These are phyloP conservation scores for Thuja plicata DNA, from an alignment of 83 land plant genomes.

Conservation along the genomic window DNA sequence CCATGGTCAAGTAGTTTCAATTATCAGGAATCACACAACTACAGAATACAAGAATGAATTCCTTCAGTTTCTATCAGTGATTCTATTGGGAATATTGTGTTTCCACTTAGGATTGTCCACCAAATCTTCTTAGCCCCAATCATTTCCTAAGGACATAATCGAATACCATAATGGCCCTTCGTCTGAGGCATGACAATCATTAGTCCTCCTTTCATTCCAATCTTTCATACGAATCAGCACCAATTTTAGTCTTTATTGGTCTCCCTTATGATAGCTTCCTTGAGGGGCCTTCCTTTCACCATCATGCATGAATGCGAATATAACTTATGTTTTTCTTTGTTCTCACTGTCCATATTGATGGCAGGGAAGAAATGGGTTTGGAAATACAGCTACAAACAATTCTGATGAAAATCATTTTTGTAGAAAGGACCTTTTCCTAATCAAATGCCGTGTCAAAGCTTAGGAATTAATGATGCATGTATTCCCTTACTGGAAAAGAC, in stretches of 20 bases:
- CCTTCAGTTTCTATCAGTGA: neutral
- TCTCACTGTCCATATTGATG: neutral
- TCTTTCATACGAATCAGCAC: neutral
- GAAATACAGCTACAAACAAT: neutral
- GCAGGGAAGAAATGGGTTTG: neutral
- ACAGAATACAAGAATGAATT: neutral
- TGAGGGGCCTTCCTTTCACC: neutral
- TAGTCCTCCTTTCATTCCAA: neutral
- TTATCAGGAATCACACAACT: neutral
- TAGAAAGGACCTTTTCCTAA: neutral
- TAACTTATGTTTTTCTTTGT: neutral
- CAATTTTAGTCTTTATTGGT: neutral
- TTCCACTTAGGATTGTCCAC: neutral
- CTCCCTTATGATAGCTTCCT: neutral
- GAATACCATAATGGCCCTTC: neutral
- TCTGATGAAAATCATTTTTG: neutral
- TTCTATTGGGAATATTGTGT: neutral
- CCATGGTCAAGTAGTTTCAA: neutral
- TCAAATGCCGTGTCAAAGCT: neutral
- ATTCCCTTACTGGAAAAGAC: neutral
- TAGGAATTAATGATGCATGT: neutral
- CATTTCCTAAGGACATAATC: neutral
- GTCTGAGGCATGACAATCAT: neutral
- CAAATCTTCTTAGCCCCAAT: neutral
- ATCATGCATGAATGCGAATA: neutral